Evolutionary conservation across 140 eudicot genomes (phyloP), one percentile per base, ranked within the genome.

Genomic region (Artemisia princeps): DNA sequence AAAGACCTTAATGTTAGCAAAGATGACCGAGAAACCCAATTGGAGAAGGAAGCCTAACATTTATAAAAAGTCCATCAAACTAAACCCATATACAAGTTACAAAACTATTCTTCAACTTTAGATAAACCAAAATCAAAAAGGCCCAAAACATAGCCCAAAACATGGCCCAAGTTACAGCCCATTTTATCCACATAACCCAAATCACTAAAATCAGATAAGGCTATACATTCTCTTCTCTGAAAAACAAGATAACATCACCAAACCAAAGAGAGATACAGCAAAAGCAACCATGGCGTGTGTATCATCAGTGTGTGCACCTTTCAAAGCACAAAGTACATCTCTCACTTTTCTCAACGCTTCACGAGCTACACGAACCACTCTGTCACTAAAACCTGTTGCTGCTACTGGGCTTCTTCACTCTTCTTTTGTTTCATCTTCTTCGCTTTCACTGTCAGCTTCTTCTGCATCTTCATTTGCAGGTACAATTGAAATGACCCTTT

Each of bases 391-490:
- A 48, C 76, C 69, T 62, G 22, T 64, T 28, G 70, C 79, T 53
- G 0, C 76, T 3, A 62, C 76, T 55, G 80, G 72, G 17, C 50
- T 76, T 55, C 80, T 76, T 42, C 80, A 76, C 10, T 76, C 72
- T 44, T 76, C 80, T 30, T 76, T 76, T 15, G 76, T 76, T 4
- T 74, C 79, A 33, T 63, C 78, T 19, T 74, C 76, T 46, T 55
- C 72, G 19, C 66, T 62, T 52, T 54, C 72, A 4, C 52, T 76
- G 4, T 55, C 80, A 33, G 46, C 67, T 13, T 76, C 80, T 8
- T 70, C 80, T 63, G 55, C 76, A 62, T 70, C 76, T 60, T 48
- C 78, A 50, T 76, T 76, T 70, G 17, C 72, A 59, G 80, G 80
- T 76, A 70, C 17, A 9, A 6, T 44, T 1, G 2, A 44, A 11